These are phyloP conservation scores for Quercus cerris DNA, from an alignment of 306 rosid species.

Conservation along the genomic window DNA sequence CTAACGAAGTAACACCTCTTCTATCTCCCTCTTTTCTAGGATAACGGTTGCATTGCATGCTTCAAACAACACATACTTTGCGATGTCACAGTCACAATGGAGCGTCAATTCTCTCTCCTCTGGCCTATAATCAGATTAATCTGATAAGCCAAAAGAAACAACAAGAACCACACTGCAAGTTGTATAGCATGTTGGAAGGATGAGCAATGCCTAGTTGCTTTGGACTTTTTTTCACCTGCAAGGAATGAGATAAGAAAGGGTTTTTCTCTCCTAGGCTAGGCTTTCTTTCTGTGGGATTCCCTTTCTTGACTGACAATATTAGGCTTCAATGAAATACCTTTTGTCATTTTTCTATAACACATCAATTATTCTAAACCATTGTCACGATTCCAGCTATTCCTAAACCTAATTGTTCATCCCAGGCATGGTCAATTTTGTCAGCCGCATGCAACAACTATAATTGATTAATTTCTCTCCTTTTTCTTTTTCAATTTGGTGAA, in stretches of 20 bases:
- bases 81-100: background rate
- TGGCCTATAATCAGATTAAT: background rate
- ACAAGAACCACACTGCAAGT: background rate
- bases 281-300: constrained; percentile 2
- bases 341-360: background rate
- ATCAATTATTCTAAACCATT: background rate
- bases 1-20: background rate
- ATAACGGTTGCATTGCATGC: background rate
- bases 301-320: background rate
- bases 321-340: background rate
- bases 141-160: background rate
- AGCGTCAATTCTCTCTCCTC: background rate
- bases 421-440: background rate
- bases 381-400: background rate
- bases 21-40: background rate
- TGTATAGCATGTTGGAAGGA: background rate
- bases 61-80: background rate
- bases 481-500: background rate
- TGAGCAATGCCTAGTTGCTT: background rate
- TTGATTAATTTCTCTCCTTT: background rate
- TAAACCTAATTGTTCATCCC: background rate
- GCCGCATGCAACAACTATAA: background rate
- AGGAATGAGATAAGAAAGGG: background rate
- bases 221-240: background rate
- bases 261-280: background rate